phyloP scores from a whole-genome alignment of 495 filamentous ascomycete genomes.

The Ascodesmis nigricans region DNA sequence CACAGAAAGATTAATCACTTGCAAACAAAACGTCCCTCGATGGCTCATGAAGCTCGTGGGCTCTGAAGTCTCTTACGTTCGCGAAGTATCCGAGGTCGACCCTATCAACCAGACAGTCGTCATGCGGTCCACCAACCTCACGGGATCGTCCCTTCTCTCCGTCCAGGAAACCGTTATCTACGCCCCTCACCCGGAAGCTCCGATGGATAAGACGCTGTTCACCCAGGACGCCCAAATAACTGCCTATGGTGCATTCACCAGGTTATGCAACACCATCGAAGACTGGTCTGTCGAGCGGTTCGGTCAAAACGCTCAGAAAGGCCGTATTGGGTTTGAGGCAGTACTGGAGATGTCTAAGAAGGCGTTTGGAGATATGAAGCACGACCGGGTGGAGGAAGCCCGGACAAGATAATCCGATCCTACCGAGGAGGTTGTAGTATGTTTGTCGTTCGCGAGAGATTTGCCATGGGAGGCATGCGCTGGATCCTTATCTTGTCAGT shows the following conservation, averaged over 20 bases:
- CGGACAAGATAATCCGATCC: too few species aligned
- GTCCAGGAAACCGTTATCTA: constrained; percentile 84
- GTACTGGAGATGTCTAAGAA: constrained; percentile 84
- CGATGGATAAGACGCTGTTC: constrained; percentile 49
- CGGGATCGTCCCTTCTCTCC: constrained; percentile 63
- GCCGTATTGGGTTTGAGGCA: constrained; percentile 78
- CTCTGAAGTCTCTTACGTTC: constrained; percentile 58
- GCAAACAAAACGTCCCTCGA: constrained; percentile 67
- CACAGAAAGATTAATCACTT: constrained; percentile 91
- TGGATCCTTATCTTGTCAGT: too few species aligned
- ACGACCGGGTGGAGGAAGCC: too few species aligned
- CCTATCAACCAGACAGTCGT: constrained; percentile 61
- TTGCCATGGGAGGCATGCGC: too few species aligned
- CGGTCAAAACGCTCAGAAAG: constrained; percentile 68
- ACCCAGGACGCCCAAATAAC: constrained; percentile 77
- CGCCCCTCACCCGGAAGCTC: constrained; percentile 32
- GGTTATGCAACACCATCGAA: constrained; percentile 81
- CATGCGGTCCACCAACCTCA: constrained; percentile 83
- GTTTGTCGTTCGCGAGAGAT: too few species aligned
- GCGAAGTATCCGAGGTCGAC: constrained; percentile 89
- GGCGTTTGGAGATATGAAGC: constrained; percentile 75
- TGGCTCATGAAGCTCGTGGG: constrained; percentile 66
- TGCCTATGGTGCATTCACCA: constrained; percentile 86
- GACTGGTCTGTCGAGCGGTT: constrained; percentile 75
- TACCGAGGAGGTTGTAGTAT: too few species aligned